Base-by-base conservation (phyloP, 768 basidiomycete genomes). In the Naganishia randhawae region DNA sequence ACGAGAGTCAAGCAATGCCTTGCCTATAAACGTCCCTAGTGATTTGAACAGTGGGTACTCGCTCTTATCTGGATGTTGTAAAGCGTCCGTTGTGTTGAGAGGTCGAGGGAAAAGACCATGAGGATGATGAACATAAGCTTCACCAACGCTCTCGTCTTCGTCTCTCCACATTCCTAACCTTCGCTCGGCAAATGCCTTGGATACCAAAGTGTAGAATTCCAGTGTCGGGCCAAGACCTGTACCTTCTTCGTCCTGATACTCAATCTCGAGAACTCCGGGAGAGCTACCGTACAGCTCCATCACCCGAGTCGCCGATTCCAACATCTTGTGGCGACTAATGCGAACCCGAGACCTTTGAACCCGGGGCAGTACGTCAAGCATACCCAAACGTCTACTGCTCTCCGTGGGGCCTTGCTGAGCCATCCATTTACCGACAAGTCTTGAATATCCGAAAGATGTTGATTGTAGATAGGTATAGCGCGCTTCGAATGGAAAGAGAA, bases 171-270 rank as follows among this genome's bases (percentile, higher is more conserved):
- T 84, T 80, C 90, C 89, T 72, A 97, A 82, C 69, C 90, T 87
- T 73, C 88, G 86, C 64, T 91, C 83, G 0, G 92, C 92, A 78
- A 98, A 98, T 80, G 97, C 96, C 74, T 88, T 90, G 50, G 91
- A 95, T 9, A 93, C 96, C 57, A 98, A 81, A n/a, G 94, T 90
- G 80, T 98, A 99, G 81, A 99, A 99, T 81, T 99, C 96, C 27
- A 98, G 84, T 29, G 96, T 98, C 8, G 96, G 96, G 2, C 96
- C 96, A 13, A 99, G 83, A 22, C 96, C 96, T 9, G 95, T 98
- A 22, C 96, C 96, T 54, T 97, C 94, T 83, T 99, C 96, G 76
- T 96, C 92, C 75, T 97, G 97, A 82, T 97, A 98, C 81, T 99
- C 94, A 61, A 98, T 92, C 78, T 99, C 96, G 48, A 99, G 85